Evolutionary conservation across 2,329 filamentous ascomycete genomes (phyloP), one percentile per base, ranked within the genome.

Genomic region (Colletotrichum sublineola): DNA sequence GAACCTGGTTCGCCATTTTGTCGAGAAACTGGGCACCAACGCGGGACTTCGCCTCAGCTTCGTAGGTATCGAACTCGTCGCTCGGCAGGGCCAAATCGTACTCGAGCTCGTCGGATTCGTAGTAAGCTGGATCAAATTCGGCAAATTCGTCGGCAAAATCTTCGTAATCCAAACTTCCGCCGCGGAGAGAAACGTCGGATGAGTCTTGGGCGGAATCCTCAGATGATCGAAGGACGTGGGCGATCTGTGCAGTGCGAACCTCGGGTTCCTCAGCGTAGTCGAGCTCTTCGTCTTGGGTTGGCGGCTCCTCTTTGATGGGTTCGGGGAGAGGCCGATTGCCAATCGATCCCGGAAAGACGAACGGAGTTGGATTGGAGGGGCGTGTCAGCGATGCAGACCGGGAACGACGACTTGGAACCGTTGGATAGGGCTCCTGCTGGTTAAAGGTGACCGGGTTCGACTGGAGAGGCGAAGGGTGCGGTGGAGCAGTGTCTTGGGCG

Each of bases 1-100:
- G 96, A 77, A 98, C 89, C 68, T 76, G 84, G 74, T 79, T 77
- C 73, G 84, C 77, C 86, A 87, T 82, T 48, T 62, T 82, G 71
- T 55, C 31, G 24, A 68, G 44, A 29, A 63, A 66, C 75, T 74
- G 75, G 2, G 20, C 46, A 29, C 57, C 44, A 33, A 60, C 36
- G 31, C 42, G 44, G 15, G 66, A 61, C 20, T 55, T 63, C 24
- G 40, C 31, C 61, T 73, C 60, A 55, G 64, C 33, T 42, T 60
- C 52, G 66, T 61, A 70, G 20, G 61, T 48, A 24, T 73, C 50
- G 40, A 64, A 63, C 18, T 72, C 66, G 53, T 64, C 48, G 31
- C 31, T 12, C 31, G 55, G 40, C 9, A 65, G 65, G 14, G 36
- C 55, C 40, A 64, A 61, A 12, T 72, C 60, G 61, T 69, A 67